These are phyloP conservation scores for Cladosporium colombiae DNA, from an alignment of 2,329 filamentous ascomycete genomes.

Conservation along the genomic window DNA sequence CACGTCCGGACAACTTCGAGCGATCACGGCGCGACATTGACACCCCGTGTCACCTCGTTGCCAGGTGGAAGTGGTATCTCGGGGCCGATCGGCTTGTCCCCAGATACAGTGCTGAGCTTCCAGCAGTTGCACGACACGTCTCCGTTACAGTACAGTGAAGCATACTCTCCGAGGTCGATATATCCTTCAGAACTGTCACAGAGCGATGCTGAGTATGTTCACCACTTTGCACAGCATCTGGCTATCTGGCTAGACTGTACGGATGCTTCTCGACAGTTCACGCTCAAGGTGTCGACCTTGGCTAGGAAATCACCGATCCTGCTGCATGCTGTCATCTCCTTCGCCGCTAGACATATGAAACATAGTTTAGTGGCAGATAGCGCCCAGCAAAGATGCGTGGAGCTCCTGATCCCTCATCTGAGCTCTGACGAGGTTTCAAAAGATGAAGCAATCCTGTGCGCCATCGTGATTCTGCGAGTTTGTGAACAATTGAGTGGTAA, in stretches of 20 bases:
- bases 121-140: constrained; percentile 4
- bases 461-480: constrained; percentile 31
- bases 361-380: constrained; percentile 12
- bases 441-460: constrained; percentile 26
- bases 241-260: constrained; percentile 20
- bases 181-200: constrained; percentile 6
- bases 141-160: constrained; percentile 1
- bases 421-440: constrained; percentile 16
- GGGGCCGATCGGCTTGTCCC: constrained; percentile 1
- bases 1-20: background rate
- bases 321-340: constrained; percentile 11
- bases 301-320: constrained; percentile 4
- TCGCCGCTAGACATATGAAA: constrained; percentile 21
- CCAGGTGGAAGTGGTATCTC: background rate
- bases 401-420: constrained; percentile 22
- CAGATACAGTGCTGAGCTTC: constrained; percentile 6
- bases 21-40: constrained; percentile 1
- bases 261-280: constrained; percentile 20
- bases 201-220: constrained; percentile 13
- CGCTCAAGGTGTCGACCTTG: constrained; percentile 9
- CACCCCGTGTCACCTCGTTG: constrained; percentile 1
- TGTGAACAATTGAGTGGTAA: constrained; percentile 31
- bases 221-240: constrained; percentile 20
- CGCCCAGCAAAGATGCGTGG: constrained; percentile 21
- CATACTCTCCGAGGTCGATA: constrained; percentile 2